Evolutionary conservation across 2,329 filamentous ascomycete genomes (phyloP), one percentile per base, ranked within the genome.

Genomic region (Penicillium sp.): DNA sequence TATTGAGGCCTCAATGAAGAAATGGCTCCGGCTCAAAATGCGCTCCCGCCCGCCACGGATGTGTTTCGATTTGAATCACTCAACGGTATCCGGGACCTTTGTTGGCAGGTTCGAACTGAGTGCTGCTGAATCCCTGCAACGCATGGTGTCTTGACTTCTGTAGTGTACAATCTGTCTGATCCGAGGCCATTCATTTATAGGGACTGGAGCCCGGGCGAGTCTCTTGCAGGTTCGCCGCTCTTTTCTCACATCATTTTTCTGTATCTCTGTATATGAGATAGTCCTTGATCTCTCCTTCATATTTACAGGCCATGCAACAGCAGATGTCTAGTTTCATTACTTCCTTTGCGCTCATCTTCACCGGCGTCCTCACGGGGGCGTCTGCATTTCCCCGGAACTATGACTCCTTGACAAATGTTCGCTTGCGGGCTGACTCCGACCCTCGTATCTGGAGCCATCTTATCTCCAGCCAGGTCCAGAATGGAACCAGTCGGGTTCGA

Each of bases 381-480:
- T 25, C 28, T 9, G 35, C 33, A 46, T n/a, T 33, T 4, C 41
- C 44, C 11, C 16, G 18, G n/a, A 36, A 10, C 16, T 10, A 14
- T 13, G 5, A 39, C 7, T n/a, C n/a, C 16, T 35, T 35, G 31
- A 16, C 14, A 8, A 35, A 18, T 16, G 31, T 4, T 6, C 7
- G 31, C 31, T 35, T 35, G 20, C 40, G 30, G n/a, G 5, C 33
- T 18, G 18, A 45, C 18, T 20, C 48, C 13, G 20, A 43, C 11
- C 10, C 41, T 7, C 16, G 4, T 16, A 35, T 22, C 2, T 40
- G 42, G 35, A 51, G 14, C n/a, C 58, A 53, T 25, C 5, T 31
- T 9, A 58, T 62, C 24, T 49, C 58, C 5, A 52, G 44, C 20
- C 14, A 22, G 4, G 27, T 49, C 2, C 46, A 61, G 25, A 54